Conservation (phyloP, 768 basidiomycete species). For the Mycena galopus region DNA sequence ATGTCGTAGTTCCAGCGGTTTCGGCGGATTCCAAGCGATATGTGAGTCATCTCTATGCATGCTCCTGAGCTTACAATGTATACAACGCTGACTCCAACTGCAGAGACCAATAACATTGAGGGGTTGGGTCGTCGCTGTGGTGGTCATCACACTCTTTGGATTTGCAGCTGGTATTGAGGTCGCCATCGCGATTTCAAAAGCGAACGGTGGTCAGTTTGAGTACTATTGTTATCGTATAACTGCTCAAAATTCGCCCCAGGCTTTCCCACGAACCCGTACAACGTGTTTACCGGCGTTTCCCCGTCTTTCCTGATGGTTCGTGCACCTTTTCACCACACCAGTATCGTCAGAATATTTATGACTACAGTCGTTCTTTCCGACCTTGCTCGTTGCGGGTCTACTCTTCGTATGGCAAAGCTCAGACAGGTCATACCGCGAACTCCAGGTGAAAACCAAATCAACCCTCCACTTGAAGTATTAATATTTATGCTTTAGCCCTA, state of each 20-base stretch:
- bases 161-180: slow-evolving; percentile 63
- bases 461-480: background rate
- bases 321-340: background rate
- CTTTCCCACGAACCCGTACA: slow-evolving; percentile 65
- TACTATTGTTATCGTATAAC: background rate
- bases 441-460: slow-evolving; percentile 57
- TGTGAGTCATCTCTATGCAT: background rate
- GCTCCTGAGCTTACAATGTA: too few species aligned
- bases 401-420: slow-evolving; percentile 31
- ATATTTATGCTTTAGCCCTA: slow-evolving; percentile 63
- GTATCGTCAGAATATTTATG: background rate
- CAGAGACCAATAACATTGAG: slow-evolving; percentile 21
- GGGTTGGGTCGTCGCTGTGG: slow-evolving; percentile 15
- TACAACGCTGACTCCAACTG: too few species aligned
- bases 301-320: slow-evolving; percentile 55
- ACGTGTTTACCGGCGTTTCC: slow-evolving; percentile 62
- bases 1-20: background rate
- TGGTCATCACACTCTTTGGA: slow-evolving; percentile 41
- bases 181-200: slow-evolving; percentile 55
- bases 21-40: slow-evolving; percentile 1
- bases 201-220: slow-evolving; percentile 57
- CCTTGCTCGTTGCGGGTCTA: slow-evolving; percentile 47
- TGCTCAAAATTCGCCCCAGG: slow-evolving; percentile 49
- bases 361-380: slow-evolving; percentile 70
- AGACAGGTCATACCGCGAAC: slow-evolving; percentile 53